Base-by-base conservation (phyloP, 2,329 filamentous ascomycete genomes). In the Penicillium sp. region DNA sequence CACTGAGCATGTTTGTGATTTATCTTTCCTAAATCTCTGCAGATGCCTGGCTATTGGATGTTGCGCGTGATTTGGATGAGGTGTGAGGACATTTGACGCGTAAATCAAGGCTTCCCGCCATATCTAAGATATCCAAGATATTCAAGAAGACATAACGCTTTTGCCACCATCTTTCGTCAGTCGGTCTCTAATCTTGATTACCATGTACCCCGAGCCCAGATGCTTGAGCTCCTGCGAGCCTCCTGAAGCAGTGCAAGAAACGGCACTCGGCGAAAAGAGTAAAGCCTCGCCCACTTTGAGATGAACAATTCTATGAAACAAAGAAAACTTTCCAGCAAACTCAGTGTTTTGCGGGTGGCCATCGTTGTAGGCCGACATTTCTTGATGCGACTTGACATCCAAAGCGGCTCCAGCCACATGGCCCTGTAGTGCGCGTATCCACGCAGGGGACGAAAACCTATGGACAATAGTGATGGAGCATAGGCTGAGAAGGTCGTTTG, bases 401-500 rank as follows among this genome's bases (percentile, higher is more conserved):
- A 43, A 29, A 14, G 40, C 40, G 21, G 40, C 40, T 14, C 6
- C 22, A 22, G 40, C 40, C 4, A 43, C 40, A 16, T 43, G 40
- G 11, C 21, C 10, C 10, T 43, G 22, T n/a, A 43, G 22, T 29
- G 22, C 40, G 22, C 22, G 40, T n/a, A 29, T n/a, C 27, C 36
- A 32, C 31, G n/a, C 5, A 2, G 87, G 87, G 0, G 82, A 86
- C 0, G 79, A 84, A 68, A 92, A 92, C 0, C 86, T 80, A 64
- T 92, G 88, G 0, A 92, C 84, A 14, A 92, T 78, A 0, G 84
- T 88, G n/a, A 89, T 74, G 1, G 83, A 86, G 68, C 86, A 91
- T 0, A 93, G 75, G 49, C 90, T 88, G 0, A 93, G 78, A 0
- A 94, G 78, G 14, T 80, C 79, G 0, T 85, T 83, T 0, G 86